Conservation (phyloP, 352 stramenopile species). For the Thalassiosira exigua region DNA sequence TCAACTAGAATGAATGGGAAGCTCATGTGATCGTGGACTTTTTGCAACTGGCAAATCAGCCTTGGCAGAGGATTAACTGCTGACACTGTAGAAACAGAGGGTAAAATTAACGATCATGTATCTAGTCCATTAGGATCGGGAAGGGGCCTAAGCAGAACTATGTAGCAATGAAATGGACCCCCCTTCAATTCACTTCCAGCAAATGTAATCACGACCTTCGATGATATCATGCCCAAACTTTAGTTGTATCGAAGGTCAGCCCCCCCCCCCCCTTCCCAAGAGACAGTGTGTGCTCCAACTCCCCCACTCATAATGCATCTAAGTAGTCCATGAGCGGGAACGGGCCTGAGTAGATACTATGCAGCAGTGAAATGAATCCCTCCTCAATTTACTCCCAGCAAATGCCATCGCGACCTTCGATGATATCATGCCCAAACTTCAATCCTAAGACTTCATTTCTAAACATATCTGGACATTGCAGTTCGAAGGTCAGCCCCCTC, state of each 20-base stretch:
- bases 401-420: neutral
- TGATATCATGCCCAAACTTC: neutral
- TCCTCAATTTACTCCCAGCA: slow-evolving; percentile 1
- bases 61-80: neutral
- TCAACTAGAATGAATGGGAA: slow-evolving; percentile 5
- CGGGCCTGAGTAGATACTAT: no score
- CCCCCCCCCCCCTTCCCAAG: neutral
- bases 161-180: no score
- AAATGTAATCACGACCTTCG: neutral
- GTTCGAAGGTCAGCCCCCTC: neutral
- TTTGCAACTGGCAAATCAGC: neutral
- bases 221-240: neutral
- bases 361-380: no score
- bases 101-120: no score
- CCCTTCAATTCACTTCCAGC: neutral
- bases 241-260: neutral
- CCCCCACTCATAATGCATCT: no score
- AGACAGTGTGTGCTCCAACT: no score
- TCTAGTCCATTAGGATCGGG: no score
- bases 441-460: no score
- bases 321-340: no score
- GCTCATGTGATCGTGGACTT: neutral
- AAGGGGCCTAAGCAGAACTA: no score
- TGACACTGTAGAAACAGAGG: no score
- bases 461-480: no score